A percentile compares a stretch with the other conserved stretches of the same genome.
These are phyloP conservation scores for Zostera marina DNA, from an alignment of 116 monocot genomes.

Conservation along the genomic window DNA sequence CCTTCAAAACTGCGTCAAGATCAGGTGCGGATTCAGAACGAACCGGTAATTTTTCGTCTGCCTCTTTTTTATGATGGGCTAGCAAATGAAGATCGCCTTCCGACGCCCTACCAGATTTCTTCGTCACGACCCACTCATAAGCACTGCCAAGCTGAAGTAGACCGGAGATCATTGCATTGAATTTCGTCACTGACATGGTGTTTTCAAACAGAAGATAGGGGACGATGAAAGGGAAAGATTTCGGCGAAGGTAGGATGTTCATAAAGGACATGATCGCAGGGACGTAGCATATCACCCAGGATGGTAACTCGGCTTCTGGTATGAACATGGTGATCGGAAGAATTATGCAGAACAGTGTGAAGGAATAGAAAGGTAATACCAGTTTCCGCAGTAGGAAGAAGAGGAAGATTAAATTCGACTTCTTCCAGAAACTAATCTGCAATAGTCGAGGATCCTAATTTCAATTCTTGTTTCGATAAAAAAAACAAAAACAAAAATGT, in stretches of 20 bases:
- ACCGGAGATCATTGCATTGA: constrained; percentile 14
- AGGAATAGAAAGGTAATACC: constrained; percentile 13
- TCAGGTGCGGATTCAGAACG: not conserved
- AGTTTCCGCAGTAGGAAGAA: constrained; percentile 17
- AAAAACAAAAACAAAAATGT: not conserved
- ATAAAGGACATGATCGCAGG: constrained; percentile 9
- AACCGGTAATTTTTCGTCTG: not conserved
- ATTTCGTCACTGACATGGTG: constrained; percentile 17
- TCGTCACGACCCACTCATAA: constrained; percentile 14
- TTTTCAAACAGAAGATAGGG: constrained; percentile 17
- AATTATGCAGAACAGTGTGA: constrained; percentile 12
- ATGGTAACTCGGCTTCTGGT: constrained; percentile 11
- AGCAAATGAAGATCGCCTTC: not conserved
- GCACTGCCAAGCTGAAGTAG: constrained; percentile 6
- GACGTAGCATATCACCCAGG: constrained; percentile 13
- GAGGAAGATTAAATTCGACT: constrained; percentile 8
- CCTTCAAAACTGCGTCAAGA: not conserved
- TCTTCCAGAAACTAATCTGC: constrained; percentile 11
- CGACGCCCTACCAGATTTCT: constrained; percentile 8
- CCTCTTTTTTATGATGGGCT: not conserved
- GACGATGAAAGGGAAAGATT: constrained; percentile 11
- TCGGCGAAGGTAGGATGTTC: constrained; percentile 12
- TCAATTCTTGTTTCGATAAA: not conserved
- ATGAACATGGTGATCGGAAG: constrained; percentile 15
- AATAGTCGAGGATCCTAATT: constrained; percentile 11